Percentiles rank a stretch among this genome's conserved stretches.
These are phyloP conservation scores for Eragrostis curvula DNA, from an alignment of 176 grass and related monocot genomes.

Conservation along the genomic window DNA sequence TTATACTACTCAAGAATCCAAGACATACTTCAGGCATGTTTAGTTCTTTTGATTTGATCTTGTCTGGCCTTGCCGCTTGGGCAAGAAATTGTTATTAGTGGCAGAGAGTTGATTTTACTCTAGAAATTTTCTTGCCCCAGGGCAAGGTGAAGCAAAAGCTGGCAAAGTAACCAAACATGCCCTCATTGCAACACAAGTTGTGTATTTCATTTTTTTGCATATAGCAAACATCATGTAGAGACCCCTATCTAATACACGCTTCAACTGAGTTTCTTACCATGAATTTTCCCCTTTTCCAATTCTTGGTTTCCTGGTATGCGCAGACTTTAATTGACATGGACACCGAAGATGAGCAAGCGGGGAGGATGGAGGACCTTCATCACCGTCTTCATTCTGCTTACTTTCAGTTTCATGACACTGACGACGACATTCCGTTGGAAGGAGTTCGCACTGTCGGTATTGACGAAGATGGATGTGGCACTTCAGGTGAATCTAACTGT, in stretches of 20 bases:
- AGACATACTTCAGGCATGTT: background rate
- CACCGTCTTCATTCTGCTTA: conserved; percentile 52
- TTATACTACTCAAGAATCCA: background rate
- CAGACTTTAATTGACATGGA: conserved; percentile 92
- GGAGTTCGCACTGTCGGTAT: background rate
- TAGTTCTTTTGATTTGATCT: background rate
- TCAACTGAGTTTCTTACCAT: conserved; percentile 2
- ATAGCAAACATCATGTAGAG: background rate
- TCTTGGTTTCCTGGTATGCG: background rate
- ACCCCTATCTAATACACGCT: background rate
- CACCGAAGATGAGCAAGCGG: conserved; percentile 64
- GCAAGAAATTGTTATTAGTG: background rate
- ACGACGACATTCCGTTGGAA: conserved; percentile 44
- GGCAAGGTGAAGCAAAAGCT: background rate
- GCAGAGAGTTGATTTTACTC: background rate
- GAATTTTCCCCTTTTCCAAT: background rate
- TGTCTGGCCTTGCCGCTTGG: background rate
- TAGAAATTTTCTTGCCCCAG: background rate
- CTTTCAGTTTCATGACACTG: conserved; percentile 52
- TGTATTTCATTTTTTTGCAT: background rate
- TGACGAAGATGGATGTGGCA: conserved; percentile 32
- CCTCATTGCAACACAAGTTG: background rate
- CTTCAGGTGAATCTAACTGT: conserved; percentile 38
- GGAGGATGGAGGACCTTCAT: conserved; percentile 66
- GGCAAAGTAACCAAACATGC: background rate